Evolutionary conservation across 495 filamentous ascomycete genomes (phyloP).

Genomic region (Podospora pseudopauciseta): DNA sequence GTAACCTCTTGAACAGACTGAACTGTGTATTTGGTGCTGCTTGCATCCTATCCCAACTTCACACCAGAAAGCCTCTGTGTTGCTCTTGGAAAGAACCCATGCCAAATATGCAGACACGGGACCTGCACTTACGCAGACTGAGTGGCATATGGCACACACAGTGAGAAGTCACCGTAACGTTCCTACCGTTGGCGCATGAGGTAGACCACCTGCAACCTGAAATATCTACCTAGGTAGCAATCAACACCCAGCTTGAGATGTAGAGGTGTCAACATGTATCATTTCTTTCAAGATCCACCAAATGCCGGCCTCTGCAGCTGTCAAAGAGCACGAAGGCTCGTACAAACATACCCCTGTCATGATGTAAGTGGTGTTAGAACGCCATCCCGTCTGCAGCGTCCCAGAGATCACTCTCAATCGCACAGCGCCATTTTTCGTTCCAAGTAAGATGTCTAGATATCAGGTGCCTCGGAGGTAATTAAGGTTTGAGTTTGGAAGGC

Average conservation of each 20-base stretch:
- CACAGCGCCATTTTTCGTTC: not conserved
- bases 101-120: not conserved
- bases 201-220: not conserved
- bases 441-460: not conserved
- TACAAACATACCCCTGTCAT: not conserved
- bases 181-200: not conserved
- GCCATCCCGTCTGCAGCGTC: not conserved
- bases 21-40: not conserved
- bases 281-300: not conserved
- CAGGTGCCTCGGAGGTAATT: not conserved
- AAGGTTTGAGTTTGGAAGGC: not conserved
- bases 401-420: not conserved
- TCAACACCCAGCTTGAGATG: not conserved
- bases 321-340: not conserved
- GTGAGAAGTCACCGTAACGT: not conserved
- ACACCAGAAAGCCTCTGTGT: not conserved
- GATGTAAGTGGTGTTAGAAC: not conserved
- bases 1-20: no score
- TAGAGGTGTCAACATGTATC: not conserved
- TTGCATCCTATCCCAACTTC: not conserved
- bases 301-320: not conserved
- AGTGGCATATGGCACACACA: not conserved
- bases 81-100: not conserved
- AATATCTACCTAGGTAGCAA: no score
- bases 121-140: not conserved